Base-by-base conservation (phyloP, 1,284 basidiomycete species). In the Heterobasidion parviporum region DNA sequence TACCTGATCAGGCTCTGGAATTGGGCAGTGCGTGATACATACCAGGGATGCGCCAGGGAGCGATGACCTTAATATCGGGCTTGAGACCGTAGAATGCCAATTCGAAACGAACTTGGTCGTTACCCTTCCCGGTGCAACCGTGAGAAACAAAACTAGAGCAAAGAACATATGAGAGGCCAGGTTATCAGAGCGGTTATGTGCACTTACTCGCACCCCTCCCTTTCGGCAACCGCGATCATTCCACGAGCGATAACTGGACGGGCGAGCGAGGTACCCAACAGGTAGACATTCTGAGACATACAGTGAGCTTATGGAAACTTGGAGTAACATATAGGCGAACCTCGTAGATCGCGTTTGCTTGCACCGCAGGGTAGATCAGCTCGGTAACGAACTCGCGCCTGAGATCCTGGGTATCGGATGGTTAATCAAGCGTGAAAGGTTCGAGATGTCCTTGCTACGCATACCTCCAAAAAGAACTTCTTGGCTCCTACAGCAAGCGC, bases 321-420 rank as follows among this genome's bases (percentile, higher is more conserved):
- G 41, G 26, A 6, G 14, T 45, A 14, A 52, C 54, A 35, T 43
- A 41, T n/a, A 32, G 32, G 33, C 44, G 8, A n/a, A 87, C 90
- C 80, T 99, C 97, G 75, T 99, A 99, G 75, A 99, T 98, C 74
- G 92, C 93, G 74, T 99, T 99, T 61, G 93, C 93, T 76, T 99
- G 96, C 33, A 99, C 86, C 54, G 96, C 95, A 50, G 96, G 93
- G 75, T 96, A 98, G 71, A 99, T 98, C 65, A 99, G 83, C 72
- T 98, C 90, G 56, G 90, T 93, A 57, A 99, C 83, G 66, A 99
- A 99, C 73, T 99, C 96, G 62, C 90, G 83, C 72, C 87, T 94
- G 68, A 98, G 78, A 72, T 99, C 96, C 90, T 95, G 6, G 6
- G 41, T 18, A 34, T 16, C 12, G 43, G 14, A 41, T 51, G 41